These are phyloP conservation scores for Scopulariopsis brevicaulis DNA, from an alignment of 2,329 filamentous ascomycete genomes.

Conservation along the genomic window DNA sequence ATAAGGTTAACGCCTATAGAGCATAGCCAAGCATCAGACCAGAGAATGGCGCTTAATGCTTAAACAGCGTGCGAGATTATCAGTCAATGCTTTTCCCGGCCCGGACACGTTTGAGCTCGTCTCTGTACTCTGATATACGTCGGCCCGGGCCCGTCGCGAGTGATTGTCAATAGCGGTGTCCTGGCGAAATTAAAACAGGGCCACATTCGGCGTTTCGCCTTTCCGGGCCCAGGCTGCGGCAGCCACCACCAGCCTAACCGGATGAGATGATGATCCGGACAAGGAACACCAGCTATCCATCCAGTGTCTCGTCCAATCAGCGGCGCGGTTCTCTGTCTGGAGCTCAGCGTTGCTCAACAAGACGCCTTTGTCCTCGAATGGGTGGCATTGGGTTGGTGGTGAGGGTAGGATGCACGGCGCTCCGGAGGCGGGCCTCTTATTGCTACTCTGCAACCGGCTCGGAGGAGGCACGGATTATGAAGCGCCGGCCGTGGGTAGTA, in stretches of 20 bases:
- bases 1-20: not conserved
- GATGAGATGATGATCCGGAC: not conserved
- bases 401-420: no score
- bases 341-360: no score
- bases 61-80: not conserved
- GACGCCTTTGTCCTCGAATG: no score
- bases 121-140: not conserved
- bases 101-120: not conserved
- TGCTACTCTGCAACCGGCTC: no score
- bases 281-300: not conserved
- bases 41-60: no score
- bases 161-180: not conserved
- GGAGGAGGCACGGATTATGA: no score
- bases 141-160: not conserved
- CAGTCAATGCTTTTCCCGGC: not conserved
- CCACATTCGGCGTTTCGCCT: conserved; percentile 1
- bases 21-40: not conserved
- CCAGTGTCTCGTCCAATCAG: no score
- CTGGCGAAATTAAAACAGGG: not conserved
- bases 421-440: no score
- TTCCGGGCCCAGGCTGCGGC: not conserved
- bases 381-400: no score
- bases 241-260: not conserved
- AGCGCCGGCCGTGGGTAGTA: no score
- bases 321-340: no score